Base-by-base conservation (phyloP, 2,329 filamentous ascomycete species). In the Penicillium sp. region DNA sequence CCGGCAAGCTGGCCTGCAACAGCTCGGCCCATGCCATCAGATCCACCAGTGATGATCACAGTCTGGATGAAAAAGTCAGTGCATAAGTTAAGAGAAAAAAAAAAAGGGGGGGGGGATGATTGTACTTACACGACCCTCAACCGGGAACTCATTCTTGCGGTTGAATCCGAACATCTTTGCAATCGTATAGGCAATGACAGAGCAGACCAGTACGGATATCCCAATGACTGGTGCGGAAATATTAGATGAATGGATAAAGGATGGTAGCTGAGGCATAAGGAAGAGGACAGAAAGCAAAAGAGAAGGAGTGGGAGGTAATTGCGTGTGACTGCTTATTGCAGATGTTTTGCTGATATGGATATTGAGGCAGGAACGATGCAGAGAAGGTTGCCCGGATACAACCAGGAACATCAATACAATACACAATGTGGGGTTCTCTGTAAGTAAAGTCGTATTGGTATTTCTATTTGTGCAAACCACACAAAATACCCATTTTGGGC, bases 21-120 rank as follows among this genome's bases (percentile, higher is more conserved):
- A 51, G 86, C 86, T 65, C 87, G 86, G 58, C 95, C 95, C 89
- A 97, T 91, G 56, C 95, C 95, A 70, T 97, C 90, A 0, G 95
- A 97, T 31, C 88, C 92, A 47, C 95, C 95, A 0, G 95, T 99
- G 52, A 99, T 80, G 54, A 98, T 80, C 52, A 96, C 82, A 2
- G 93, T 96, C 92, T 96, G 65, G 10, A 33, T 27, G 19, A 55
- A 37, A 49, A 7, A 48, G 52, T 69, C 41, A 70, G 60, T 24
- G n/a, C 51, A n/a, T 1, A 14, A 11, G 4, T 19, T 24, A 5
- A 33, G 16, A 29, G 27, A 44, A 26, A 35, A 26, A 35, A 37
- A 43, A 2, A 6, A 31, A 11, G 8, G n/a, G 26, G n/a, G n/a
- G n/a, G n/a, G n/a, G n/a, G n/a, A n/a, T n/a, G n/a, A 6, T 8